Percentiles rank a stretch among this genome's conserved stretches.
These are phyloP conservation scores for Cornus kousa DNA, from an alignment of 148 eudicot species.

Conservation along the genomic window DNA sequence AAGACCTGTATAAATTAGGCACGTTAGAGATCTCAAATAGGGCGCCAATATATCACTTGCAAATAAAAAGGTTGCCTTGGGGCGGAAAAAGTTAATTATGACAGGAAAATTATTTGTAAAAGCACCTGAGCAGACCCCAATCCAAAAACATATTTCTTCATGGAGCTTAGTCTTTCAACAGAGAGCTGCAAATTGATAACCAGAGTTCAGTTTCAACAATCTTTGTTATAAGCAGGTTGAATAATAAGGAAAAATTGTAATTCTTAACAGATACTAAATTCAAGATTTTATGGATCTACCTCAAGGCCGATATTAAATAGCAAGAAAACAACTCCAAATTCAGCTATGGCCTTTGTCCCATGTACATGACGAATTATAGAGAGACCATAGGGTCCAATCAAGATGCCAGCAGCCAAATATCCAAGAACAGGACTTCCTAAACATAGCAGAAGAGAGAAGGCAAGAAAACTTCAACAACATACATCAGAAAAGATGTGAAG, in stretches of 20 bases:
- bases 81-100: slow-evolving; percentile 8
- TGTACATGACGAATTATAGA: slow-evolving; percentile 96
- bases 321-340: slow-evolving; percentile 97
- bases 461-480: background rate
- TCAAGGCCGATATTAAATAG: slow-evolving; percentile 97
- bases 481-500: background rate
- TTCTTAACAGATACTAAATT: background rate
- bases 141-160: slow-evolving; percentile 99
- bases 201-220: slow-evolving; percentile 12
- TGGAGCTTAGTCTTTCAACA: slow-evolving; percentile 97
- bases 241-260: background rate
- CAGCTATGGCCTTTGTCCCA: slow-evolving; percentile 99
- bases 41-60: slow-evolving; percentile 4
- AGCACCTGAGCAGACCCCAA: slow-evolving; percentile 97
- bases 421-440: slow-evolving; percentile 99
- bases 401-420: slow-evolving; percentile 94
- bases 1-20: slow-evolving; percentile 54
- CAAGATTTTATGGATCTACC: slow-evolving; percentile 42
- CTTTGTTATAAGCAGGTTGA: slow-evolving; percentile 9
- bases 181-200: slow-evolving; percentile 65
- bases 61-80: background rate
- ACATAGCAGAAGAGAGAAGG: slow-evolving; percentile 27
- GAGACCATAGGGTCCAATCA: slow-evolving; percentile 98
- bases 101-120: slow-evolving; percentile 6
- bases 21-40: background rate